Base-by-base conservation (phyloP, 2,329 filamentous ascomycete genomes). In the Cladosporium sp. region DNA sequence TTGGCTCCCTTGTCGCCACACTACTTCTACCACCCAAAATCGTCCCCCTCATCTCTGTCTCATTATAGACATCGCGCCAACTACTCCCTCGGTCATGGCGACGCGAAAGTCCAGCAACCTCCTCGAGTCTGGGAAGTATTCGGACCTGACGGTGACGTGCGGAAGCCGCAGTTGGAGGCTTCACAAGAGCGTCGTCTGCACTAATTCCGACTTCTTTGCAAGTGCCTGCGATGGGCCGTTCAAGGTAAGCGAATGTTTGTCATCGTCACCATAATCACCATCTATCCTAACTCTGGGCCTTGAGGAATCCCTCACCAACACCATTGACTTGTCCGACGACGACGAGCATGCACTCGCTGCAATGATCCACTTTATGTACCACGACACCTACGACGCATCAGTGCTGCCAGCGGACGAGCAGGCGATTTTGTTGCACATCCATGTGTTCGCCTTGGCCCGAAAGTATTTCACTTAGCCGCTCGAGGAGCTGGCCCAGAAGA, bases 121-220 rank as follows among this genome's bases (percentile, higher is more conserved):
- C 17, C 37, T 47, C 22, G 44, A 24, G n/a, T 24, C 34, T 13
- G 34, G 34, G n/a, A 47, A 54, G 12, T 58, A 59, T 50, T 52
- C 57, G 2, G 59, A 64, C 17, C 42, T 63, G 3, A 58, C 43
- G n/a, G 53, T 64, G 44, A 44, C 24, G 4, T 60, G 61, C 27
- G 56, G 56, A 3, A 50, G 53, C 5, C 52, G 51, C 30, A 47
- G 18, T 12, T 61, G 55, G 51, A 41, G 44, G 7, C 57, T 61
- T 3, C 61, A 64, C 50, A 60, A 61, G 30, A 40, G 36, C 0
- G 50, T 62, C 13, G 38, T 64, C 7, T 63, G 61, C 24, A 1
- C 51, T 12, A 54, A 58, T 15, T 63, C 53, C 7, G 51, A 56
- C 1, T 64, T 54, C 53, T 61, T 64, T 38, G 41, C 43, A 4